These are phyloP conservation scores for Lyophyllum shimeji DNA, from an alignment of 768 basidiomycete genomes.

Conservation along the genomic window DNA sequence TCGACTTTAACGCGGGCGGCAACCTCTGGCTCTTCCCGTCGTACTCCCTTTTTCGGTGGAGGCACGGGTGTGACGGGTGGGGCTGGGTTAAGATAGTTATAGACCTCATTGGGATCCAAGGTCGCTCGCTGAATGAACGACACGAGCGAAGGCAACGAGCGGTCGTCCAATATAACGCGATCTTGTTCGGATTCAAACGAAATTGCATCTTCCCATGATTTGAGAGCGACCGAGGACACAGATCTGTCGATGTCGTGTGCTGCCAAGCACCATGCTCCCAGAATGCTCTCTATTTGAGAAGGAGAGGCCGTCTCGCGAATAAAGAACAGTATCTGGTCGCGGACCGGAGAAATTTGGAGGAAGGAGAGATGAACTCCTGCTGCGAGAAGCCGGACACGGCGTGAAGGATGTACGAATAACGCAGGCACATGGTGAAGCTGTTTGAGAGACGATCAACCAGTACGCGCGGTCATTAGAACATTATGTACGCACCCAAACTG, in stretches of 20 bases:
- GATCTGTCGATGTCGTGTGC: constrained; percentile 70
- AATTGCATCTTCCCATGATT: constrained; percentile 51
- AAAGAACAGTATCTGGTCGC: constrained; percentile 50
- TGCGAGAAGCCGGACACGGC: constrained; percentile 66
- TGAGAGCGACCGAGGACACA: constrained; percentile 49
- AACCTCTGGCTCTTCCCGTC: constrained; percentile 35
- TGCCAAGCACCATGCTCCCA: constrained; percentile 75
- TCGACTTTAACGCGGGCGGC: constrained; percentile 45
- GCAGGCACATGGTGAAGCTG: constrained; percentile 87
- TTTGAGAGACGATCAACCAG: background rate
- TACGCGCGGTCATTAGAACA: no score
- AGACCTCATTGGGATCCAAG: constrained; percentile 61
- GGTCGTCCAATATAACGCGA: constrained; percentile 30
- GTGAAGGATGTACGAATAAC: constrained; percentile 76
- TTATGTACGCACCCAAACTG: constrained; percentile 79
- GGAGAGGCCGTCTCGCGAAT: constrained; percentile 46
- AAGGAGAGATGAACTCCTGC: constrained; percentile 64
- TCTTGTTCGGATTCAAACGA: constrained; percentile 17
- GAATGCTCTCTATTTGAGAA: constrained; percentile 52
- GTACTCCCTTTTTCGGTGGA: constrained; percentile 30
- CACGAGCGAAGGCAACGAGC: constrained; percentile 36
- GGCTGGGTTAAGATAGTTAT: constrained; percentile 62
- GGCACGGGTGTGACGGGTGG: constrained; percentile 38
- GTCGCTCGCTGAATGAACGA: constrained; percentile 54
- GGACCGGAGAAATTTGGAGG: constrained; percentile 51